Percentiles rank a stretch among this genome's conserved stretches.
Evolutionary conservation across 1,284 basidiomycete genomes (phyloP).

Genomic region (Tausonia pullulans): DNA sequence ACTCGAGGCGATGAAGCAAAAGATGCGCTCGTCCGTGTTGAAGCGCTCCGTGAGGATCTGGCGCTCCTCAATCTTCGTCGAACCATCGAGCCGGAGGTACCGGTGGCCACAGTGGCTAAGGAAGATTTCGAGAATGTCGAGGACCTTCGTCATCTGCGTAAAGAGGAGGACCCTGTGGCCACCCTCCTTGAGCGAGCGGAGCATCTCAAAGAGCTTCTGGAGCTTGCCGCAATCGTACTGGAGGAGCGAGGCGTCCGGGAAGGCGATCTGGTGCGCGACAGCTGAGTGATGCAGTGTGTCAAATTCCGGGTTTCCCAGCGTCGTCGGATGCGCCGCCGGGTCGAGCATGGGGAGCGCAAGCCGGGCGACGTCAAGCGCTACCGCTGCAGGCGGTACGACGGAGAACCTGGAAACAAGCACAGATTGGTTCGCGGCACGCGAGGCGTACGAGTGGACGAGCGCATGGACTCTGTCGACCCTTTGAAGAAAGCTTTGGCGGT

Average conservation of each 20-base stretch:
- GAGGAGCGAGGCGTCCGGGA: conserved; percentile 78
- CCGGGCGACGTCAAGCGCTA: conserved; percentile 60
- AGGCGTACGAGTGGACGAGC: conserved; percentile 52
- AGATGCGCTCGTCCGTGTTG: conserved; percentile 79
- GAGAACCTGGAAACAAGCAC: conserved; percentile 60
- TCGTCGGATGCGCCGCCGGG: conserved; percentile 28
- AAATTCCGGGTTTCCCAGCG: conserved; percentile 38
- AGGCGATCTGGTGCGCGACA: conserved; percentile 84
- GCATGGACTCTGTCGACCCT: conserved; percentile 35
- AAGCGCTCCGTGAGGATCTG: conserved; percentile 96
- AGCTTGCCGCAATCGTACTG: conserved; percentile 97
- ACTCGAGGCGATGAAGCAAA: conserved; percentile 88
- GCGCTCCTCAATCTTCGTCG: conserved; percentile 89
- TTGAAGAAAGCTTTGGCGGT: conserved; percentile 34
- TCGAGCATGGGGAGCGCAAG: conserved; percentile 33
- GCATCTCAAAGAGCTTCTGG: conserved; percentile 64
- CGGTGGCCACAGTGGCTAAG: conserved; percentile 87
- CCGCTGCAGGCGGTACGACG: conserved; percentile 68
- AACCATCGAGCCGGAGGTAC: conserved; percentile 84
- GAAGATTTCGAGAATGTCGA: conserved; percentile 90
- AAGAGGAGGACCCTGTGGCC: conserved; percentile 90
- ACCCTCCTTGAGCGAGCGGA: conserved; percentile 71
- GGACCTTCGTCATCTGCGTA: conserved; percentile 91
- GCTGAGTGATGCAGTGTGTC: conserved; percentile 59
- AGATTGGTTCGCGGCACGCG: conserved; percentile 49